Percentiles rank a stretch among this genome's conserved stretches.
Evolutionary conservation across 1,284 basidiomycete genomes (phyloP).

Genomic region (Leccinum angustisporum): DNA sequence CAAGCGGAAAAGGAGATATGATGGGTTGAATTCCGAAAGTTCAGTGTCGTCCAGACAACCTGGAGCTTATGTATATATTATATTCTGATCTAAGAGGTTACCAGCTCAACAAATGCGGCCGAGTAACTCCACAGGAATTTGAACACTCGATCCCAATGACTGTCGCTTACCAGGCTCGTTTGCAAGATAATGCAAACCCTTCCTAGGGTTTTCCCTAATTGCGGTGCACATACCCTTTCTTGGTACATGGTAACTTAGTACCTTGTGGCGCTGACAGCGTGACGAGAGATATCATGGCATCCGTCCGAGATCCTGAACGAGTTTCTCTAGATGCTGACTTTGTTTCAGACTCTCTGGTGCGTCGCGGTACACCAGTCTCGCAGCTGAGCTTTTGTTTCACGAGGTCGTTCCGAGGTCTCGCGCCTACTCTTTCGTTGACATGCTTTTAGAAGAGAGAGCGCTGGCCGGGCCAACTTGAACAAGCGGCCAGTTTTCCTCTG

Average conservation of each 20-base stretch:
- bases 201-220: too few relatives aligned
- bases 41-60: neutral
- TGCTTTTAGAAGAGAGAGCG: slow-evolving; percentile 8
- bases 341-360: slow-evolving; percentile 27
- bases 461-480: slow-evolving; percentile 16
- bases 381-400: slow-evolving; percentile 7
- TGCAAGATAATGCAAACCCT: too few relatives aligned
- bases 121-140: neutral
- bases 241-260: too few relatives aligned
- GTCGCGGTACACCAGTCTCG: slow-evolving; percentile 7
- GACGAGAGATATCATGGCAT: too few relatives aligned
- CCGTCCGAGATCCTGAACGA: too few relatives aligned
- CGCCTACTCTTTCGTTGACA: neutral
- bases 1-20: neutral
- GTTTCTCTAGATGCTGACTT: slow-evolving; percentile 21
- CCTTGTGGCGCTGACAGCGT: too few relatives aligned
- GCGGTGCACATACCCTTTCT: too few relatives aligned
- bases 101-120: neutral
- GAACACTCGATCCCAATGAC: too few relatives aligned
- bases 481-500: slow-evolving; percentile 13
- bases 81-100: neutral
- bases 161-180: too few relatives aligned
- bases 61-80: neutral
- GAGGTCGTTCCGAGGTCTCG: neutral
- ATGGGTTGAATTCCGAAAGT: neutral